Evolutionary conservation across 805 yeast genomes (phyloP).

Genomic region (Lachancea dasiensis): DNA sequence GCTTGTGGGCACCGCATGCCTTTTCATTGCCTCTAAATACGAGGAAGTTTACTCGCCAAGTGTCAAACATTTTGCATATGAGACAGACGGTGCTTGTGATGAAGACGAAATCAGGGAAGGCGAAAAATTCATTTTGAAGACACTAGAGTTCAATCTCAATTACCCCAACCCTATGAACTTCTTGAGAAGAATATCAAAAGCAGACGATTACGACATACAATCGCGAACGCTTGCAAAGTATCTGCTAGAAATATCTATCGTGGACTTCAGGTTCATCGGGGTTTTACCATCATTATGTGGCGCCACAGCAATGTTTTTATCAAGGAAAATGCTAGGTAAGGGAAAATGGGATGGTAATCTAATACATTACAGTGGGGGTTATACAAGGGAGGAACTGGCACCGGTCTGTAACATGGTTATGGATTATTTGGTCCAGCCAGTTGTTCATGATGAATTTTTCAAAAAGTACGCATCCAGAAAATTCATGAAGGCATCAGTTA

Average conservation of each 20-base stretch:
- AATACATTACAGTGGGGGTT: slow-evolving; percentile 89
- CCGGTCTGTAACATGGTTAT: slow-evolving; percentile 70
- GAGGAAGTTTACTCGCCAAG: slow-evolving; percentile 92
- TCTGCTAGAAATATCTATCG: slow-evolving; percentile 69
- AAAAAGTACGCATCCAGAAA: slow-evolving; percentile 87
- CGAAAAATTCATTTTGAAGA: slow-evolving; percentile 72
- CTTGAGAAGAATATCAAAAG: slow-evolving; percentile 83
- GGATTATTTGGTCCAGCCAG: slow-evolving; percentile 72
- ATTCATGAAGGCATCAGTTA: slow-evolving; percentile 77
- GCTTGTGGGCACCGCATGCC: slow-evolving; percentile 76
- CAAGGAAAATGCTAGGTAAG: slow-evolving; percentile 68
- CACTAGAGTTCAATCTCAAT: slow-evolving; percentile 68
- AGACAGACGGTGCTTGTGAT: slow-evolving; percentile 76
- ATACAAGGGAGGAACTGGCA: slow-evolving; percentile 62
- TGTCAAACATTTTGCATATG: slow-evolving; percentile 77
- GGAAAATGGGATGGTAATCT: slow-evolving; percentile 80
- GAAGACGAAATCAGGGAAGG: slow-evolving; percentile 83
- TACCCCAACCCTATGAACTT: slow-evolving; percentile 94
- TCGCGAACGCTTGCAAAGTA: slow-evolving; percentile 88
- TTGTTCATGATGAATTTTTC: slow-evolving; percentile 86
- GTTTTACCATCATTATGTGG: slow-evolving; percentile 75
- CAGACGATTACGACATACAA: slow-evolving; percentile 88
- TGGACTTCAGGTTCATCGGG: slow-evolving; percentile 75
- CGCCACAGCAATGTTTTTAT: slow-evolving; percentile 84
- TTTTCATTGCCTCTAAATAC: slow-evolving; percentile 87